phyloP scores from a whole-genome alignment of 1,284 basidiomycete species.

The Cryptococcus neoformans region DNA sequence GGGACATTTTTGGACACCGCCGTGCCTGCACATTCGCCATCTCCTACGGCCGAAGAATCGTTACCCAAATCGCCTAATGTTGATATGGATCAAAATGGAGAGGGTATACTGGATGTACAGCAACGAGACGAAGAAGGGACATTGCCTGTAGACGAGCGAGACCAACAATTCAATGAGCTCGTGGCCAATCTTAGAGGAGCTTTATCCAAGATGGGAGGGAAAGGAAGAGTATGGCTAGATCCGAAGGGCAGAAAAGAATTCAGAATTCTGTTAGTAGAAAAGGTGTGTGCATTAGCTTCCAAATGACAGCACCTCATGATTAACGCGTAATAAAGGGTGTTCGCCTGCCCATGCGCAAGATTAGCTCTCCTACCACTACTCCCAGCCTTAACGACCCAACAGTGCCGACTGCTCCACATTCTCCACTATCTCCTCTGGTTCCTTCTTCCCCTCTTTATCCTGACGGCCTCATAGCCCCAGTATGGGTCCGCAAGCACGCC shows the following conservation, averaged over 20 bases:
- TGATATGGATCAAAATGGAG: no score
- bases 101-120: not conserved
- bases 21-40: not conserved
- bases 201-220: conserved; percentile 61
- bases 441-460: conserved; percentile 84
- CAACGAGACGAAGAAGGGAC: conserved; percentile 18
- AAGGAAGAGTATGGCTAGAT: conserved; percentile 47
- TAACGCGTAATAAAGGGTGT: conserved; percentile 52
- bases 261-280: conserved; percentile 76
- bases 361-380: conserved; percentile 27
- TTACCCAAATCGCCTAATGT: not conserved
- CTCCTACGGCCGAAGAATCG: not conserved
- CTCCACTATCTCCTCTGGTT: conserved; percentile 84
- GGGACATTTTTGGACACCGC: conserved; percentile 10
- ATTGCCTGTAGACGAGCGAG: conserved; percentile 8
- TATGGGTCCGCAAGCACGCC: conserved; percentile 95
- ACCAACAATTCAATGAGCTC: conserved; percentile 54
- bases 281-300: conserved; percentile 46
- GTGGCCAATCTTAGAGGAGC: conserved; percentile 58
- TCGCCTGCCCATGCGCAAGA: conserved; percentile 82
- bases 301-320: not conserved
- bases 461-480: conserved; percentile 91
- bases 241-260: conserved; percentile 58
- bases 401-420: conserved; percentile 55
- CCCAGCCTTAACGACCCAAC: conserved; percentile 1